Evolutionary conservation across 441 rosid species (phyloP).

Genomic region (Melastoma candidum): DNA sequence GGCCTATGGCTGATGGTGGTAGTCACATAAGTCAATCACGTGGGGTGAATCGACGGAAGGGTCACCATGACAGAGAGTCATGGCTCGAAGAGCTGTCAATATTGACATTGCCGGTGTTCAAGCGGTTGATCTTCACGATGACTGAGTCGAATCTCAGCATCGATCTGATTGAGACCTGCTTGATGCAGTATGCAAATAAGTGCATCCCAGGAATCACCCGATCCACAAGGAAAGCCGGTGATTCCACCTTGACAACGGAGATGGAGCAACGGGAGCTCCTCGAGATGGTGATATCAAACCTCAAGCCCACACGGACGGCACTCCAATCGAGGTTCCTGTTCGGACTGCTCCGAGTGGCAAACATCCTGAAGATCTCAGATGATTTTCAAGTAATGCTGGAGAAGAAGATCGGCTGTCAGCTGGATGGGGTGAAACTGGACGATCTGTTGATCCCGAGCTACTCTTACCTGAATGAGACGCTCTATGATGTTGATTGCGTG

Average conservation of each 20-base stretch:
- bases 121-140: conserved; percentile 40
- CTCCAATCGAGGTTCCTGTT: conserved; percentile 29
- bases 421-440: conserved; percentile 53
- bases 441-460: conserved; percentile 66
- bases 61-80: conserved; percentile 19
- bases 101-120: conserved; percentile 37
- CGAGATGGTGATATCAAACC: conserved; percentile 43
- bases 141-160: conserved; percentile 30
- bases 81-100: conserved; percentile 53
- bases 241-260: conserved; percentile 21
- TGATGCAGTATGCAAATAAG: conserved; percentile 47
- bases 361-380: conserved; percentile 49
- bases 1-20: conserved; percentile 59
- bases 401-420: conserved; percentile 55
- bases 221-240: conserved; percentile 33
- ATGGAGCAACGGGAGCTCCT: conserved; percentile 51
- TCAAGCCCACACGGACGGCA: conserved; percentile 41
- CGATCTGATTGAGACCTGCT: conserved; percentile 46
- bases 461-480: conserved; percentile 58
- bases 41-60: neutral
- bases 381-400: conserved; percentile 37
- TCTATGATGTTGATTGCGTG: conserved; percentile 60
- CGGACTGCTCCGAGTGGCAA: conserved; percentile 46
- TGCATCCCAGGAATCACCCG: conserved; percentile 53
- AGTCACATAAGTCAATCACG: too few species aligned